Evolutionary conservation across 148 eudicot genomes (phyloP), one percentile per base, ranked within the genome.

Genomic region (Camellia granthamiana): DNA sequence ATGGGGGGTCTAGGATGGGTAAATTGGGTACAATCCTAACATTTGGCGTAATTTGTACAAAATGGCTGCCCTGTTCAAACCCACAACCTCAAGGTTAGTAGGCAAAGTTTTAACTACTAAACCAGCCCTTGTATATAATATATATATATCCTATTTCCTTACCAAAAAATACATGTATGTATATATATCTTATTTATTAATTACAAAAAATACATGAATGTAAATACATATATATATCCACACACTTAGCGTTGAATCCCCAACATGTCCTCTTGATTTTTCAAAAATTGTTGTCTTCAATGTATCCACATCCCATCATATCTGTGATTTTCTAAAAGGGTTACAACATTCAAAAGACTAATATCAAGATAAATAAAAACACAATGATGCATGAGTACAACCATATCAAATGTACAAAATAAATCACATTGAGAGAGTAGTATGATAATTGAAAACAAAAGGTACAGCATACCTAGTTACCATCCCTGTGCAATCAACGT

Each of bases 391-490:
- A 41, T 74, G 65, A 41, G 49, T 41, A 38, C 64, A 74, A 16
- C 54, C 15, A 19, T 15, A 61, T 44, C 56, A 44, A 70, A 59
- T 38, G 6, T 69, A 42, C 12, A 70, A 8, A 58, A 13, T 30
- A 73, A 14, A 70, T 51, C 51, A 76, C 69, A 60, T 69, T 7
- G 5, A 14, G n/a, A 77, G 54, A 62, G 52, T 38, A 58, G 52
- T 41, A 81, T 3, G 43, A 52, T 9, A 2, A 23, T 2, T 9
- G 2, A 38, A 44, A 14, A 30, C 19, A 55, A 41, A 64, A 65
- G 55, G 43, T 41, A 58, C 55, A 55, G 62, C 55, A 55, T 91
- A 96, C 99, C 99, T 94, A 78, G 99, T 91, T 81, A 96, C 91
- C 79, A 92, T 83, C 47, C 99, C 98, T 41, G 90, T 88, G 78